These are phyloP conservation scores for Pestalotiopsis sp. DNA, from an alignment of 2,329 filamentous ascomycete species.

Conservation along the genomic window DNA sequence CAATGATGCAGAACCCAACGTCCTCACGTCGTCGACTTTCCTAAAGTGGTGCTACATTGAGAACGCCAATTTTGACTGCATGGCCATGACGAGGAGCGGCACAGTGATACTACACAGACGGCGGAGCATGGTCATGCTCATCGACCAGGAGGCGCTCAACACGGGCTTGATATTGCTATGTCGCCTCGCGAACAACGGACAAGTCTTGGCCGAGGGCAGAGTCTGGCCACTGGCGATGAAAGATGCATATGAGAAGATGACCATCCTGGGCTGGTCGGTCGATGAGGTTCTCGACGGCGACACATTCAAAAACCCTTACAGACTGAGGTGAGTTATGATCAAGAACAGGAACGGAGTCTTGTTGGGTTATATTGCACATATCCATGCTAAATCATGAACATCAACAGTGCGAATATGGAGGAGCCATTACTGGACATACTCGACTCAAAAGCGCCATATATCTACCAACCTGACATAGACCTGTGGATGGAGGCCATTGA, in stretches of 20 bases:
- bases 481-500: slow-evolving; percentile 3
- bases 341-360: background rate
- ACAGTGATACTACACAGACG: background rate
- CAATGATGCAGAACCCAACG: background rate
- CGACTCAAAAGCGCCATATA: background rate
- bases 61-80: background rate
- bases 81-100: background rate
- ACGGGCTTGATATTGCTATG: background rate
- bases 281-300: background rate
- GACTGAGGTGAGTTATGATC: background rate
- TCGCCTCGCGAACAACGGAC: background rate
- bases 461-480: background rate
- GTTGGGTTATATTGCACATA: too few relatives aligned
- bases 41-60: slow-evolving; percentile 5
- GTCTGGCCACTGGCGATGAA: slow-evolving; percentile 1
- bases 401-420: slow-evolving; percentile 1
- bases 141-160: background rate
- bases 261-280: background rate
- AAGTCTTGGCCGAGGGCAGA: background rate
- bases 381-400: background rate
- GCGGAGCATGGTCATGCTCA: background rate
- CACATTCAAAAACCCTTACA: background rate
- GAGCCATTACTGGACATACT: background rate
- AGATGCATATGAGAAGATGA: background rate
- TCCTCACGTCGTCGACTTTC: background rate